phyloP scores from a whole-genome alignment of 805 yeast genomes.

The Debaryomyces prosopidis region DNA sequence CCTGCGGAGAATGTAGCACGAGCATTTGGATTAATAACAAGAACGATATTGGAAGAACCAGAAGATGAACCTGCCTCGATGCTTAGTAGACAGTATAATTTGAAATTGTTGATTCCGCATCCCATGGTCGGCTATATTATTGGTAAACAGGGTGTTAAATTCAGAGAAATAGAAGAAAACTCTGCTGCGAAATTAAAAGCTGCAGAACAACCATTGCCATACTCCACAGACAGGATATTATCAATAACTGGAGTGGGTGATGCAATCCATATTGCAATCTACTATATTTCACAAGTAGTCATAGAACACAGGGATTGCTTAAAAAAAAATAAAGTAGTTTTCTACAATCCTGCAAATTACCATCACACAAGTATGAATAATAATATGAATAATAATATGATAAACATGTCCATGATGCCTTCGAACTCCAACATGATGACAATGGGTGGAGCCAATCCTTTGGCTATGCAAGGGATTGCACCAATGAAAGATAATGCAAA shows the following conservation, averaged over 20 bases:
- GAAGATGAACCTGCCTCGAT: slow-evolving; percentile 61
- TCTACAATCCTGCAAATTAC: slow-evolving; percentile 58
- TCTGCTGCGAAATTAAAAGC: slow-evolving; percentile 79
- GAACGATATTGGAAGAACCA: slow-evolving; percentile 67
- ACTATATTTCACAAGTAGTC: slow-evolving; percentile 69
- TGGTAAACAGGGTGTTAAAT: slow-evolving; percentile 72
- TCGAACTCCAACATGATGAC: slow-evolving; percentile 17
- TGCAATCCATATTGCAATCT: slow-evolving; percentile 81
- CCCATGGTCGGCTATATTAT: slow-evolving; percentile 78
- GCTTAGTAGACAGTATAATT: slow-evolving; percentile 52
- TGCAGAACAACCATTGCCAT: slow-evolving; percentile 68
- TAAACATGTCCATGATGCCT: slow-evolving; percentile 16
- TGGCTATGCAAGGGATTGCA: slow-evolving; percentile 17
- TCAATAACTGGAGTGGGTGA: slow-evolving; percentile 79
- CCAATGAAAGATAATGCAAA: slow-evolving; percentile 12
- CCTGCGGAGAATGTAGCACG: slow-evolving; percentile 76
- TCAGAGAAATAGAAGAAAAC: slow-evolving; percentile 78
- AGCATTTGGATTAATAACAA: slow-evolving; percentile 73
- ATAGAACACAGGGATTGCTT: slow-evolving; percentile 55
- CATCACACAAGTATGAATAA: slow-evolving; percentile 13
- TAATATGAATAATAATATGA: slow-evolving; percentile 13
- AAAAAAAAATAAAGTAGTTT: slow-evolving; percentile 54
- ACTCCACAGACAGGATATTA: slow-evolving; percentile 74
- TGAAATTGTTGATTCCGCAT: slow-evolving; percentile 72
- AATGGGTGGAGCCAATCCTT: slow-evolving; percentile 17